Conservation (phyloP, 805 yeast species). For the Candida caryicola region DNA sequence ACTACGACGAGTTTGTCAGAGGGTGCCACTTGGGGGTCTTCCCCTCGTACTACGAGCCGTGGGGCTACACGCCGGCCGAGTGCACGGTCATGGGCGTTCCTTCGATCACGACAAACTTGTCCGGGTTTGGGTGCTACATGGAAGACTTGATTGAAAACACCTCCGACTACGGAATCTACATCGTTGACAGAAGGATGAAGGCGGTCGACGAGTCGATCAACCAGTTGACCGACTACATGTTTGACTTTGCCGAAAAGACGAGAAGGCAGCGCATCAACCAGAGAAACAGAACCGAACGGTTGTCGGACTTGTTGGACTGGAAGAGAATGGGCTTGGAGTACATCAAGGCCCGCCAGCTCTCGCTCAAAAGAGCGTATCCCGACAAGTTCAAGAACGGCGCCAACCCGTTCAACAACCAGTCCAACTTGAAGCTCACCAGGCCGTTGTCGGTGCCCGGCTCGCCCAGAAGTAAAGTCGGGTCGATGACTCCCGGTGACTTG, state of each 20-base stretch:
- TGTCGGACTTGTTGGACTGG: constrained; percentile 94
- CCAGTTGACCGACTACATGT: constrained; percentile 87
- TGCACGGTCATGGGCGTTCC: constrained; percentile 99
- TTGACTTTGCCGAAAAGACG: constrained; percentile 79
- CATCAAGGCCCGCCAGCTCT: constrained; percentile 88
- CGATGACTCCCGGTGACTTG: constrained; percentile 97
- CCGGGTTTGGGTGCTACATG: constrained; percentile 98
- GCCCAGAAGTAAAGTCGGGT: constrained; percentile 69
- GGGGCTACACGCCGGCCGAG: constrained; percentile 99
- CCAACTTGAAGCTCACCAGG: constrained; percentile 71
- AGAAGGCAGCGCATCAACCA: constrained; percentile 97
- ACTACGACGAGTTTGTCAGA: constrained; percentile 95
- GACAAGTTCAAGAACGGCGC: constrained; percentile 61
- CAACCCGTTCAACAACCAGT: constrained; percentile 44
- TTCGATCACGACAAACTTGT: constrained; percentile 89
- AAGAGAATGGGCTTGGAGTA: constrained; percentile 97
- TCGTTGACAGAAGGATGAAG: constrained; percentile 91
- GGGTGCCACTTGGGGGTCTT: constrained; percentile 98
- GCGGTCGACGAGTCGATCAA: constrained; percentile 90
- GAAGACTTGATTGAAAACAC: constrained; percentile 94
- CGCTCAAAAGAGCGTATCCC: constrained; percentile 92
- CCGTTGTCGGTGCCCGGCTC: constrained; percentile 98
- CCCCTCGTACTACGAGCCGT: constrained; percentile 98
- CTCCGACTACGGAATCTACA: constrained; percentile 93
- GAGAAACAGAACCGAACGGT: constrained; percentile 93